Percentiles rank a stretch among this genome's conserved stretches.
These are phyloP conservation scores for Phytophthora pseudosyringae DNA, from an alignment of 352 stramenopile genomes.

Conservation along the genomic window DNA sequence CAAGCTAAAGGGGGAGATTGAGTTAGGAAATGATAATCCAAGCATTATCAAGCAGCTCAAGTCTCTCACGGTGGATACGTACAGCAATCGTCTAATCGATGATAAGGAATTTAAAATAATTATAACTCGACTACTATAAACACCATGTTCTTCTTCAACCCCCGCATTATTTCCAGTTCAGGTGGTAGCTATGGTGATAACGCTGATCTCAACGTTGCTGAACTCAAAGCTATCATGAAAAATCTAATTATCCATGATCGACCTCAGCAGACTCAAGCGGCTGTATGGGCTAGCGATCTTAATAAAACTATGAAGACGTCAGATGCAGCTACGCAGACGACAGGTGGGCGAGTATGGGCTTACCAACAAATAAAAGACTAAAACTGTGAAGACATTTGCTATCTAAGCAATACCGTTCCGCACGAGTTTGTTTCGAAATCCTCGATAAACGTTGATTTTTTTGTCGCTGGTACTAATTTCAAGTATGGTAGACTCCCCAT, in stretches of 20 bases:
- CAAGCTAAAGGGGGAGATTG: too few species aligned
- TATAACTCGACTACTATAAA: too few species aligned
- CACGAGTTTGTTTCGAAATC: constrained; percentile 7
- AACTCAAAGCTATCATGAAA: too few species aligned
- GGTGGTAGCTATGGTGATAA: too few species aligned
- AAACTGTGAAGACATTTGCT: too few species aligned
- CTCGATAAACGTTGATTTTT: not conserved
- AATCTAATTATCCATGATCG: not conserved
- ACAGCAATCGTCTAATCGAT: too few species aligned
- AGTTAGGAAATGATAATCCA: too few species aligned
- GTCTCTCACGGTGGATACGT: too few species aligned
- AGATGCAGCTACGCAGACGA: not conserved
- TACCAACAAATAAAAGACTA: constrained; percentile 1
- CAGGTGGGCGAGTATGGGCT: not conserved
- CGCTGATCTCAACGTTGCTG: too few species aligned
- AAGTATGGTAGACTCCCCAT: constrained; percentile 5
- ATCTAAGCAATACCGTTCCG: not conserved
- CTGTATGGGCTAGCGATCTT: constrained; percentile 1
- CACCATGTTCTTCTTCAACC: not conserved
- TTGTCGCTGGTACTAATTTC: not conserved
- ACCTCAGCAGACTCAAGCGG: not conserved
- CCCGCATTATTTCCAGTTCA: not conserved
- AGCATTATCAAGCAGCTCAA: too few species aligned
- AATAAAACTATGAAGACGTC: too few species aligned
- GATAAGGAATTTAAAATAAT: too few species aligned